Evolutionary conservation across 129 eudicot species (phyloP), one percentile per base, ranked within the genome.

Genomic region (Arctium minus): DNA sequence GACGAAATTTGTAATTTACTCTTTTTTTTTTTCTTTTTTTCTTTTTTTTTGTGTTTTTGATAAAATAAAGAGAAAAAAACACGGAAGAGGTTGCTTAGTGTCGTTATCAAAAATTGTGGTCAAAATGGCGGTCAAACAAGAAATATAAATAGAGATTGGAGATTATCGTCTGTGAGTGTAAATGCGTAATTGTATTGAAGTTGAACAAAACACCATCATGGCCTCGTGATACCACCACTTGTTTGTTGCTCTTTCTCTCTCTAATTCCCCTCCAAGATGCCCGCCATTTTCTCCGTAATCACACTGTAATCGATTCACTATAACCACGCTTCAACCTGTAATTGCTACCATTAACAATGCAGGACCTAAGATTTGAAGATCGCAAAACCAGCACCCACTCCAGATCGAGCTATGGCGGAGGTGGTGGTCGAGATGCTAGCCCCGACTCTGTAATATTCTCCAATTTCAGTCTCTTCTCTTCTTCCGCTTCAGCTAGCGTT

Each of bases 401-500:
- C 27, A 89, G 85, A 81, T 78, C 89, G 72, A 84, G 83, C 83
- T 78, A 78, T 36, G 79, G 82, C 42, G 86, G 78, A 70, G 29
- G 37, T 38, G 31, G 76, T 79, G 74, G 79, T 87, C 95, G 98
- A 5, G 93, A 92, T 62, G 48, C 85, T n/a, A 93, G 98, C 72
- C 99, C 99, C 32, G 97, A 96, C 79, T 96, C 99, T 2, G 93
- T 93, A 29, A 92, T 92, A 37, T 85, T 87, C 85, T 88, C 94
- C 11, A 84, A 92, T 85, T 91, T 92, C 87, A 93, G 92, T 70
- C 92, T 88, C 73, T 91, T 93, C 74, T 96, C 99, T 15, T 91
- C 98, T 42, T 96, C 97, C 18, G 91, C 97, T 84, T 96, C 99
- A 37, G 96, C 85, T 50, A 93, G 98, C 81, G 97, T 90, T 29